These are phyloP conservation scores for Vararia minispora DNA, from an alignment of 768 basidiomycete species.

Conservation along the genomic window DNA sequence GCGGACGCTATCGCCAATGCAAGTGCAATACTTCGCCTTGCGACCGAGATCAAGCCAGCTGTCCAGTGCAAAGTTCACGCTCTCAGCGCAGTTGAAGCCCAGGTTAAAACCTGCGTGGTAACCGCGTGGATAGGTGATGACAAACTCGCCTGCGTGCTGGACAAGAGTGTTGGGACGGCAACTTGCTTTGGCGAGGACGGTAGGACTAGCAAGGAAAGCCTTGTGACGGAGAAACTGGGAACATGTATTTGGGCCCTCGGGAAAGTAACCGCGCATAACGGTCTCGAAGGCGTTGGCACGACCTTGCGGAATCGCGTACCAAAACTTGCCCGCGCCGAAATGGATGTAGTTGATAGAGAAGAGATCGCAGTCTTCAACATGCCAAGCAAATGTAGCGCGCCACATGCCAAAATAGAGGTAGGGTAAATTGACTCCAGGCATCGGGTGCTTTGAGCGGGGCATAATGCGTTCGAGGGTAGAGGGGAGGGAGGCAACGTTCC, in stretches of 20 bases:
- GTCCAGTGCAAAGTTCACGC: conserved; percentile 92
- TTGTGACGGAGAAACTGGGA: conserved; percentile 96
- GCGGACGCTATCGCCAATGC: conserved; percentile 73
- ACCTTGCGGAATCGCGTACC: conserved; percentile 93
- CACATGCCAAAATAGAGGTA: conserved; percentile 99
- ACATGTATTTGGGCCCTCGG: conserved; percentile 74
- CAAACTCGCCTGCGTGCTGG: conserved; percentile 91
- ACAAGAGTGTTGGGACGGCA: conserved; percentile 81
- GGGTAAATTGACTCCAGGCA: conserved; percentile 95
- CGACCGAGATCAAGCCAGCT: conserved; percentile 88
- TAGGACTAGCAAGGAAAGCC: conserved; percentile 87
- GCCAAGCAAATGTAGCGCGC: conserved; percentile 98
- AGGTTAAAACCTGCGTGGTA: conserved; percentile 98
- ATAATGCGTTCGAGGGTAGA: conserved; percentile 78
- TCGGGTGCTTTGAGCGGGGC: conserved; percentile 49
- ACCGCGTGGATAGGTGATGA: conserved; percentile 89
- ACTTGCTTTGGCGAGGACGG: conserved; percentile 63
- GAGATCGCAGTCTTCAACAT: conserved; percentile 98
- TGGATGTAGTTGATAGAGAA: conserved; percentile 99
- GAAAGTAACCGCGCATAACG: conserved; percentile 89
- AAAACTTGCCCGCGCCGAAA: conserved; percentile 94
- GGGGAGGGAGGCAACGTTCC: conserved; percentile 92
- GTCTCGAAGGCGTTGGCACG: conserved; percentile 76
- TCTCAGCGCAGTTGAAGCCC: conserved; percentile 94
- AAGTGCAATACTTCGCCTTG: conserved; percentile 65